Base-by-base conservation (phyloP, 345 rosid species). In the Nasturtium officinale region DNA sequence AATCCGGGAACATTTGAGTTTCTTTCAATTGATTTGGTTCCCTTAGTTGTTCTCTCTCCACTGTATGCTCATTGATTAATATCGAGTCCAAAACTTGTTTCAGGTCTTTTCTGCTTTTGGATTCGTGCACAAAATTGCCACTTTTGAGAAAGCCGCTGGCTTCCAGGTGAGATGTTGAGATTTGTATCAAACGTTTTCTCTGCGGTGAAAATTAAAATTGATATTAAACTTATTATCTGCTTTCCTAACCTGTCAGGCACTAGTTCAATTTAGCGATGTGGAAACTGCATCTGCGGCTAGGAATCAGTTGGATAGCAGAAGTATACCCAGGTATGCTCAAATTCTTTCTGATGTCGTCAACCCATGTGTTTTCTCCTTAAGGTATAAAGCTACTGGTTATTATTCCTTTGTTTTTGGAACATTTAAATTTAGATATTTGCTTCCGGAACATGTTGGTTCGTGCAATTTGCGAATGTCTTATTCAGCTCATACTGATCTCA, bases 31-130 rank as follows among this genome's bases (percentile, higher is more conserved):
- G 37, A 53, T 69, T 75, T 69, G 43, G 46, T 67, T 52, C 53
- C 52, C 28, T 65, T 59, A 15, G 46, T 72, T 60, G 5, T 21
- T 72, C 40, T 72, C 17, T 20, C 32, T 60, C 23, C 9, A 10
- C 21, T 54, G 52, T 66, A 18, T 20, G 43, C 60, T 69, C 51
- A 51, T 63, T 66, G 29, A 23, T 43, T 78, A 32, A 64, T 76
- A 57, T 67, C 62, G 35, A 42, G 67, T 67, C 32, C 66, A 17
- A 75, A 75, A 65, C 51, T 42, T 71, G 64, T 86, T 81, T 54
- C 87, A 90, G 97, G 99, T 95, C 13, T 95, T 95, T 83, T 91
- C 99, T 75, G 97, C 97, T 61, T 95, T 91, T 86, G 99, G 99
- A 18, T 95, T 86, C 68, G 99, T 95, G 32, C 96, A 95, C 87